Evolutionary conservation across 805 yeast genomes (phyloP).

Genomic region (Candida boleticola): DNA sequence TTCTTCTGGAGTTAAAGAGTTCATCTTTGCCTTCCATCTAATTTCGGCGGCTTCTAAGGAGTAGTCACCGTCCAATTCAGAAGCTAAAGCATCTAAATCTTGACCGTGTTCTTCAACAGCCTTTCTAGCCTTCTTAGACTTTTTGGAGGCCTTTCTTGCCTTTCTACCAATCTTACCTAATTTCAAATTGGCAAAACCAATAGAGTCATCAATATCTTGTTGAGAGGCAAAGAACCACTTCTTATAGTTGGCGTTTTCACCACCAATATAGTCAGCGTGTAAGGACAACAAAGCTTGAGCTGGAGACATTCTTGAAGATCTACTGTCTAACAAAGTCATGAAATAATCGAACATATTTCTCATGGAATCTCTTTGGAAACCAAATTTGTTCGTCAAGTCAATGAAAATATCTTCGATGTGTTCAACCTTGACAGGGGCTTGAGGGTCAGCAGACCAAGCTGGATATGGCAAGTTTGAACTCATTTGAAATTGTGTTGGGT

Average conservation of each 20-base stretch:
- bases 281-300: constrained; percentile 79
- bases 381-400: constrained; percentile 78
- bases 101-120: constrained; percentile 67
- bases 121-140: constrained; percentile 72
- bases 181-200: constrained; percentile 80
- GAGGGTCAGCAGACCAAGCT: constrained; percentile 98
- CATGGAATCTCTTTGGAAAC: constrained; percentile 92
- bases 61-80: constrained; percentile 77
- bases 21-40: constrained; percentile 85
- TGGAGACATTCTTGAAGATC: constrained; percentile 87
- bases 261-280: constrained; percentile 88
- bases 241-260: constrained; percentile 80
- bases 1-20: constrained; percentile 67
- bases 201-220: constrained; percentile 78
- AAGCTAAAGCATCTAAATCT: constrained; percentile 58
- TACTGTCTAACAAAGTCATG: constrained; percentile 78
- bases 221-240: constrained; percentile 91
- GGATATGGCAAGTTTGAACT: constrained; percentile 93
- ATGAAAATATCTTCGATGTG: constrained; percentile 86
- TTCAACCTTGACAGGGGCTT: constrained; percentile 76
- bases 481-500: constrained; percentile 63
- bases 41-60: constrained; percentile 81
- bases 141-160: constrained; percentile 78
- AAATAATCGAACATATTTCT: constrained; percentile 88
- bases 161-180: constrained; percentile 74